These are phyloP conservation scores for Erysimum pusillum DNA, from an alignment of 441 rosid species.

Conservation along the genomic window DNA sequence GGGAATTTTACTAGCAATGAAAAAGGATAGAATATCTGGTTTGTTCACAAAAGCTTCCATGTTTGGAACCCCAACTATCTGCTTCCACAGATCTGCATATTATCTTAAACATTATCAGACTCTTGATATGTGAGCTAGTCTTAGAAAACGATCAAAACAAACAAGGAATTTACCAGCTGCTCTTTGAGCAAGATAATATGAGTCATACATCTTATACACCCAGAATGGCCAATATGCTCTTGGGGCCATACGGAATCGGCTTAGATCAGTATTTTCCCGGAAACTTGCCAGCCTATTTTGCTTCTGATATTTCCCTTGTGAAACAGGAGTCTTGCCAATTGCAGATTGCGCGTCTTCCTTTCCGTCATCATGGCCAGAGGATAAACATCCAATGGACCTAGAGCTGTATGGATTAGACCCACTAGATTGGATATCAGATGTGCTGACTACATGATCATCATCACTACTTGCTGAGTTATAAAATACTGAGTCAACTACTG, in stretches of 20 bases:
- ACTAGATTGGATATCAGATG: conserved; percentile 49
- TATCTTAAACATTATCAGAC: conserved; percentile 26
- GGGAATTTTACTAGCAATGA: conserved; percentile 93
- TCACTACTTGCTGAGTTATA: conserved; percentile 68
- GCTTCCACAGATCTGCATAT: conserved; percentile 93
- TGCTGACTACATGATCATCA: conserved; percentile 53
- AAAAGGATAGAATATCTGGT: conserved; percentile 86
- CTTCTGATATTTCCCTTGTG: conserved; percentile 46
- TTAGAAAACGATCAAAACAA: neutral
- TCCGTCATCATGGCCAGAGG: conserved; percentile 46
- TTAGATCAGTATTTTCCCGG: conserved; percentile 49
- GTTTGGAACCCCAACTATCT: conserved; percentile 73
- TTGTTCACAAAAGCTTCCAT: conserved; percentile 75
- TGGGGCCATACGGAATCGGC: conserved; percentile 57
- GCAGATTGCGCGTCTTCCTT: conserved; percentile 42
- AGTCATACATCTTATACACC: conserved; percentile 88
- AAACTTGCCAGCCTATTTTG: conserved; percentile 48
- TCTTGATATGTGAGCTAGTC: neutral
- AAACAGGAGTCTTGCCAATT: conserved; percentile 47
- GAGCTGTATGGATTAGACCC: conserved; percentile 45
- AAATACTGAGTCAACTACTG: conserved; percentile 57
- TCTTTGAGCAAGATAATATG: conserved; percentile 83
- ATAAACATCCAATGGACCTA: conserved; percentile 42
- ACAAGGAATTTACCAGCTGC: conserved; percentile 74
- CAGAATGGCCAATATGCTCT: conserved; percentile 89